Evolutionary conservation across 140 eudicot species (phyloP).

Genomic region (Senecio squalidus): DNA sequence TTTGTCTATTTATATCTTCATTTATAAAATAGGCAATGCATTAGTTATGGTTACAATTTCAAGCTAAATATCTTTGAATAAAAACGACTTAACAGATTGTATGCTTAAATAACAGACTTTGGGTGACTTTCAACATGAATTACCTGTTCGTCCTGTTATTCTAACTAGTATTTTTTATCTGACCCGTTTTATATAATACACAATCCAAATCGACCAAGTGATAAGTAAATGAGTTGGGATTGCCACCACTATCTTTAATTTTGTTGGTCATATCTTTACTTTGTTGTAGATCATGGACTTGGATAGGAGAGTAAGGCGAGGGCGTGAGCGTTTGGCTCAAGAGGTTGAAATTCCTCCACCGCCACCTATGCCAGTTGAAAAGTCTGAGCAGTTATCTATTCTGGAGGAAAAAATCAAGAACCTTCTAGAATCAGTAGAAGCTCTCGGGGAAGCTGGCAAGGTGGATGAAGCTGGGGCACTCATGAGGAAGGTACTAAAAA

Average conservation of each 20-base stretch:
- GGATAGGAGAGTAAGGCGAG: slow-evolving; percentile 92
- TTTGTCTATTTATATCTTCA: no score
- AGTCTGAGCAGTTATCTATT: slow-evolving; percentile 76
- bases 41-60: no score
- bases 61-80: no score
- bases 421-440: slow-evolving; percentile 87
- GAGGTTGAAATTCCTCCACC: slow-evolving; percentile 79
- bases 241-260: neutral
- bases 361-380: slow-evolving; percentile 76
- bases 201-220: neutral
- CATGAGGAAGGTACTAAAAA: slow-evolving; percentile 73
- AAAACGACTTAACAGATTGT: neutral
- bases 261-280: neutral
- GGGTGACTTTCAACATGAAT: neutral
- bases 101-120: neutral
- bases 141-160: neutral
- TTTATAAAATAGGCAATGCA: no score
- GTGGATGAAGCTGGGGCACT: slow-evolving; percentile 99
- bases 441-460: slow-evolving; percentile 98
- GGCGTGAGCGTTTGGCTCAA: slow-evolving; percentile 92
- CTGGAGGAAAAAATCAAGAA: slow-evolving; percentile 90
- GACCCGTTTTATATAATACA: neutral
- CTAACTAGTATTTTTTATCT: neutral
- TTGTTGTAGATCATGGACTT: slow-evolving; percentile 67
- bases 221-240: neutral